These are phyloP conservation scores for Pestalotiopsis sp. DNA, from an alignment of 2,329 filamentous ascomycete species.

Conservation along the genomic window DNA sequence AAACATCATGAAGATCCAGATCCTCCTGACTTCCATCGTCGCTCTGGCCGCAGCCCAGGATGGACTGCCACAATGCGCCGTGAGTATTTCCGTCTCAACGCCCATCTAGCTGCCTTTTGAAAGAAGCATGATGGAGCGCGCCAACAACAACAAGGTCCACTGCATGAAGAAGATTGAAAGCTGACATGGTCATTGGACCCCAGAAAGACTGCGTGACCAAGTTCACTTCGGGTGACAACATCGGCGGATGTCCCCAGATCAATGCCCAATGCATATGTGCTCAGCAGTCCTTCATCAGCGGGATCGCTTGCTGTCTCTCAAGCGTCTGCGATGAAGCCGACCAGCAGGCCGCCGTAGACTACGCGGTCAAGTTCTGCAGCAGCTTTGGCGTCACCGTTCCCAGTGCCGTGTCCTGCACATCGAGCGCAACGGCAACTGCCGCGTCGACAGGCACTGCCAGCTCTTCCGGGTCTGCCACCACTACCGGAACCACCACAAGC, in stretches of 20 bases:
- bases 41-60: constrained; percentile 55
- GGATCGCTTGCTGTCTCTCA: constrained; percentile 53
- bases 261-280: constrained; percentile 54
- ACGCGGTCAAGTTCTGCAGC: constrained; percentile 35
- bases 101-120: neutral
- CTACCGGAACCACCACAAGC: constrained; percentile 4
- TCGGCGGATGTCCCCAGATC: constrained; percentile 39
- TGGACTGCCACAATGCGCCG: constrained; percentile 56
- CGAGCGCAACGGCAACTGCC: constrained; percentile 9
- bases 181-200: neutral
- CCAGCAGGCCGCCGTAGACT: constrained; percentile 36
- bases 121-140: too few relatives aligned
- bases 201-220: constrained; percentile 34
- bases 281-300: constrained; percentile 44
- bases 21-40: constrained; percentile 54
- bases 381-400: constrained; percentile 30
- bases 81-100: constrained; percentile 39
- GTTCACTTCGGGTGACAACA: constrained; percentile 40
- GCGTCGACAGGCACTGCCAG: constrained; percentile 10
- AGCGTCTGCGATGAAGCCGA: constrained; percentile 41
- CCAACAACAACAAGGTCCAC: too few relatives aligned
- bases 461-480: constrained; percentile 17
- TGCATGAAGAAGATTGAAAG: constrained; percentile 16
- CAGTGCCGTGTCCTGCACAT: constrained; percentile 6
- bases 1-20: constrained; percentile 49